These are phyloP conservation scores for Carpinus fangiana DNA, from an alignment of 306 rosid species.

Conservation along the genomic window DNA sequence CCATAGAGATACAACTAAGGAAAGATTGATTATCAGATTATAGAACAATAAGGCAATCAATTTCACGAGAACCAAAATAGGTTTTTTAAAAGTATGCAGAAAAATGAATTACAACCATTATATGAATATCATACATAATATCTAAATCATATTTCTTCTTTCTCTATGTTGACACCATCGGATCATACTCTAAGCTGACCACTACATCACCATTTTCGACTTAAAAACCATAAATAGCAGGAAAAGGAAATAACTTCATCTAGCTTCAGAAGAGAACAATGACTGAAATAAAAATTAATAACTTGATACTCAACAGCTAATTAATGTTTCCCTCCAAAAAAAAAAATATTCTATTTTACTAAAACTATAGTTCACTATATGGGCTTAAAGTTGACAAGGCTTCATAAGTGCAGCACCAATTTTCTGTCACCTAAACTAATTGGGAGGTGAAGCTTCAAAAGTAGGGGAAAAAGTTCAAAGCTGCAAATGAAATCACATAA, in stretches of 20 bases:
- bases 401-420: not conserved
- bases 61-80: not conserved
- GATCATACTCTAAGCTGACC: not conserved
- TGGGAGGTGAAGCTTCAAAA: not conserved
- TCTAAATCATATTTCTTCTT: not conserved
- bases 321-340: not conserved
- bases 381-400: not conserved
- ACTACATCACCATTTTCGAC: not conserved
- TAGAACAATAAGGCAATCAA: constrained; percentile 2
- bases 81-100: not conserved
- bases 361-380: not conserved
- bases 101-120: not conserved
- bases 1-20: not conserved
- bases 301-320: not conserved
- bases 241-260: not conserved
- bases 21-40: not conserved
- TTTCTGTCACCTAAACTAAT: not conserved
- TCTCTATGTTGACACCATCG: not conserved
- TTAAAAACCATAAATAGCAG: not conserved
- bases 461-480: not conserved
- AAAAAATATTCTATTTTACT: not conserved
- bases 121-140: not conserved
- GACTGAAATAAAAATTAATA: not conserved
- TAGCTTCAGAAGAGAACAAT: not conserved
- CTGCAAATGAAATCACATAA: not conserved